Evolutionary conservation across 1,139 yeast genomes (phyloP), one percentile per base, ranked within the genome.

Genomic region (Sugiyamaella castrensis): DNA sequence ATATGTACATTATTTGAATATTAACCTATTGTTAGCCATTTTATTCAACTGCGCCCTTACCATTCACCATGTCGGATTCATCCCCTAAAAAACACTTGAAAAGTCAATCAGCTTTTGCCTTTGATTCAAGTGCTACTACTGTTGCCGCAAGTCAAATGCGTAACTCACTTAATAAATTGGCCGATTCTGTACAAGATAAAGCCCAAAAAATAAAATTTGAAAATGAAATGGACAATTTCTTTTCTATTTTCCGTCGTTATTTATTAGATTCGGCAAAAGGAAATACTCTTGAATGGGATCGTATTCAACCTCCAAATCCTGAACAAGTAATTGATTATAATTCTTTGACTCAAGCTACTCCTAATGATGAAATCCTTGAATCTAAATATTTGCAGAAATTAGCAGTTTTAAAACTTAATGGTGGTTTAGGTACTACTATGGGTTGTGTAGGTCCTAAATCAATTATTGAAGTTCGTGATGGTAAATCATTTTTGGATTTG

Each of bases 361-460:
- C 53, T 38, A 61, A 64, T 46, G 58, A 56, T 49, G 71, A 71
- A 47, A 5, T 19, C 5, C 24, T 19, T 3, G 24, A 19, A 19
- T 64, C 76, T 47, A 68, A 72, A 50, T 82, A 82, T 69, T 78
- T 94, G 66, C 72, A 82, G 60, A 91, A 91, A 71, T 79, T 92
- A 67, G 98, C 98, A 3, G 98, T 92, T 41, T 78, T 92, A 70
- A 92, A 92, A 74, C 80, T 92, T 68, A 92, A 92, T 69, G 98
- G 98, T 76, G 98, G 98, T 46, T 78, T 92, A 61, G 98, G 98
- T 67, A 92, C 98, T 34, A 91, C 98, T 12, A 92, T 92, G 98
- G 98, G 98, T 51, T 94, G 98, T 74, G 98, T 92, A 56, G 98
- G 98, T 52, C 98, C 98, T 55, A 92, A 92, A 71, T 87, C 96